These are phyloP conservation scores for Fusarium sp. DNA, from an alignment of 2,329 filamentous ascomycete species.

Conservation along the genomic window DNA sequence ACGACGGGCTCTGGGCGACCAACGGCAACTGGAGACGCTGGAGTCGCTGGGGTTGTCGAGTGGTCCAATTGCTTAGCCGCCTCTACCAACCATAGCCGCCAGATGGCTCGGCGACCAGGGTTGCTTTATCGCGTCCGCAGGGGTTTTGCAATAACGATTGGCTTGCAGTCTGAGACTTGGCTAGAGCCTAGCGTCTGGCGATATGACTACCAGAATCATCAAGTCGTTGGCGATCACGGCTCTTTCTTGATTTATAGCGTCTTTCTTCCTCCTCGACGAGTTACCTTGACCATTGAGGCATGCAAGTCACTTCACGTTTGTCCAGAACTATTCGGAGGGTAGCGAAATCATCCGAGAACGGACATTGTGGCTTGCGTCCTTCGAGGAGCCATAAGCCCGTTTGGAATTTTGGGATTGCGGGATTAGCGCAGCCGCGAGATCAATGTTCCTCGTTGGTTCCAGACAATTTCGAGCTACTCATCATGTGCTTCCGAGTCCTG, in stretches of 20 bases:
- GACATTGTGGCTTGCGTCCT: slow-evolving; percentile 43
- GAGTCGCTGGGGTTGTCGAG: slow-evolving; percentile 28
- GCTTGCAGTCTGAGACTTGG: slow-evolving; percentile 43
- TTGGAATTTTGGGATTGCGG: slow-evolving; percentile 44
- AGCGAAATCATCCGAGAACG: slow-evolving; percentile 39
- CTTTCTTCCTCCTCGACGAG: slow-evolving; percentile 13
- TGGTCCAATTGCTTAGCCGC: slow-evolving; percentile 43
- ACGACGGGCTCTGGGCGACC: slow-evolving; percentile 25
- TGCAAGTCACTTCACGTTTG: slow-evolving; percentile 39
- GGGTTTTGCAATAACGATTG: slow-evolving; percentile 51
- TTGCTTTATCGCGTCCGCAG: slow-evolving; percentile 42
- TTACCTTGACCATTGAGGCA: slow-evolving; percentile 34
- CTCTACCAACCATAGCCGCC: slow-evolving; percentile 52
- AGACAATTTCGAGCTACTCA: slow-evolving; percentile 20
- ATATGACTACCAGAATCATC: slow-evolving; percentile 47
- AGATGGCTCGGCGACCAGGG: slow-evolving; percentile 46
- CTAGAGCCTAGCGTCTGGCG: slow-evolving; percentile 47
- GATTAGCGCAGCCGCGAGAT: slow-evolving; percentile 47
- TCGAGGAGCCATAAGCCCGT: slow-evolving; percentile 19
- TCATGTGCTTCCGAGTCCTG: slow-evolving; percentile 14
- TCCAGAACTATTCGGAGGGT: slow-evolving; percentile 19
- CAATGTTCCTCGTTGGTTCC: slow-evolving; percentile 39
- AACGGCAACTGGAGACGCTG: slow-evolving; percentile 30
- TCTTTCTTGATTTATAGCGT: slow-evolving; percentile 21
- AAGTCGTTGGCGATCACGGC: slow-evolving; percentile 31